These are phyloP conservation scores for Flaveria robusta DNA, from an alignment of 129 eudicot species.

Conservation along the genomic window DNA sequence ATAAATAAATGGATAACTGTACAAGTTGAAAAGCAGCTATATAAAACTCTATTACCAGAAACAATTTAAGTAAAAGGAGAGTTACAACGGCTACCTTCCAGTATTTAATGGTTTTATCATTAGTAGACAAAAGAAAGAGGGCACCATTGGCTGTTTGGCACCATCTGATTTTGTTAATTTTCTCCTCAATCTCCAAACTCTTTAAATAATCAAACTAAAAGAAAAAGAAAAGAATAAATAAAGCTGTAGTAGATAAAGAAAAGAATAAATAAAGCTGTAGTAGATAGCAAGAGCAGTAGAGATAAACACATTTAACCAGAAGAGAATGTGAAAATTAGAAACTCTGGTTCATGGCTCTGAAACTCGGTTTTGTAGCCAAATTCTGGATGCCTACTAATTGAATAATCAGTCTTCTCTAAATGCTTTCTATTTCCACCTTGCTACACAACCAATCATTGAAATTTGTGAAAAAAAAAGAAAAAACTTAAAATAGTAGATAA, in stretches of 20 bases:
- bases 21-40: neutral
- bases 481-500: neutral
- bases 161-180: slow-evolving; percentile 97
- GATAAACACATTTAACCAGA: slow-evolving; percentile 13
- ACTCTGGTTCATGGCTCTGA: slow-evolving; percentile 99
- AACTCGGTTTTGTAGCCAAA: slow-evolving; percentile 97
- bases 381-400: slow-evolving; percentile 86
- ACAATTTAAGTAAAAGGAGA: slow-evolving; percentile 17
- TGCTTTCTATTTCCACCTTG: slow-evolving; percentile 74
- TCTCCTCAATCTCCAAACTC: slow-evolving; percentile 99
- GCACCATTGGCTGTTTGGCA: slow-evolving; percentile 96
- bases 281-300: neutral
- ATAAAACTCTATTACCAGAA: neutral
- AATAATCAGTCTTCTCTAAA: slow-evolving; percentile 70
- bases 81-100: slow-evolving; percentile 71
- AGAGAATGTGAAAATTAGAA: slow-evolving; percentile 26
- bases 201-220: slow-evolving; percentile 95
- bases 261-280: slow-evolving; percentile 17
- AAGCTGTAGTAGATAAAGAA: slow-evolving; percentile 12
- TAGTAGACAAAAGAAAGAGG: slow-evolving; percentile 88
- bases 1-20: slow-evolving; percentile 11
- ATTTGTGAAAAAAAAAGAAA: slow-evolving; percentile 19
- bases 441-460: slow-evolving; percentile 45
- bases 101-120: slow-evolving; percentile 93
- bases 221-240: neutral